Base-by-base conservation (phyloP, 2,329 filamentous ascomycete genomes). In the Botrytis fragariae region DNA sequence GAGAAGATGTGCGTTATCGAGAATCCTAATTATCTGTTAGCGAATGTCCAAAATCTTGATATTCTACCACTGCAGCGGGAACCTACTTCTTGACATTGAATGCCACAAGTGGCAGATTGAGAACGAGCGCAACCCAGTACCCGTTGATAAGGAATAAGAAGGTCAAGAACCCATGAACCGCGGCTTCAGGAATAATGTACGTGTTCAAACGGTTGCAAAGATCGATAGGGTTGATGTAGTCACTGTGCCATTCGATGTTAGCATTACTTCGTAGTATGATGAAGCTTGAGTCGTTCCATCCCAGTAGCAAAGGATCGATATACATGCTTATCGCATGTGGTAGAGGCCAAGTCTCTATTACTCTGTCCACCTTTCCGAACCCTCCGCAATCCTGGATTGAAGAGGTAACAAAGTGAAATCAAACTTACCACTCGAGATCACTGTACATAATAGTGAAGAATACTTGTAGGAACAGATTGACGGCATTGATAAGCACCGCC, bases 361-460 rank as follows among this genome's bases (percentile, higher is more conserved):
- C 25, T 39, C 22, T 22, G 42, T 18, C 32, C 42, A 39, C 18
- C 39, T 32, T 32, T 44, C 65, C 37, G 32, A 68, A 14, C 9
- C 64, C 4, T 18, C 32, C 18, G 32, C 48, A 32, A 42, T 32
- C n/a, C 22, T 29, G n/a, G 32, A 9, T 48, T 20, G 22, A 16
- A 59, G 59, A 54, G 63, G 29, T 51, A 42, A 37, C 37, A 48
- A 14, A 45, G 8, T 37, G 48, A 45, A 22, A 35, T 44, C 25
- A 37, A 51, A 87, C 93, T 81, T 87, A 97, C 95, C 96, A 99
- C 92, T 99, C 96, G 81, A 99, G 86, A 88, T 99, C 96, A 85
- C 94, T 97, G 87, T 98, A 99, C 97, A 99, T 99, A 83, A 99
- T 99, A 74, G 96, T 99, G 87, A 99, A 99, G 89, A 99, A 99